Conservation (phyloP, 106 monocot genomes). For the Allium sativum region DNA sequence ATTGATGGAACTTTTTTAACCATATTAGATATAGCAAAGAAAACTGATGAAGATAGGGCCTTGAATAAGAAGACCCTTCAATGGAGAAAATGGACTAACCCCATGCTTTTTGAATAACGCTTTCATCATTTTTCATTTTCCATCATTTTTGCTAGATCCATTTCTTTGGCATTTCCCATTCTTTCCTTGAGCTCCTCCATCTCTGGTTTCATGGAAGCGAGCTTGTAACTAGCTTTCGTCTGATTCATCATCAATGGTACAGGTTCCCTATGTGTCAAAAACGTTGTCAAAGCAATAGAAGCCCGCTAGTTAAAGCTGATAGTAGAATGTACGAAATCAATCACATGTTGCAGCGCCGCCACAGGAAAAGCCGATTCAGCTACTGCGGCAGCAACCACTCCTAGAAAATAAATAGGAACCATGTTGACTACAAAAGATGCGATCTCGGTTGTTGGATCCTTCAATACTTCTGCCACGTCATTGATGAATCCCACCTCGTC, state of each 20-base stretch:
- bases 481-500: slow-evolving; percentile 36
- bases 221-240: slow-evolving; percentile 57
- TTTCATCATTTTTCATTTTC: no score
- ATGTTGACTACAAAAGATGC: slow-evolving; percentile 6
- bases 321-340: slow-evolving; percentile 57
- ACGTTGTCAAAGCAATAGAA: slow-evolving; percentile 62
- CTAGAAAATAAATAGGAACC: slow-evolving; percentile 24
- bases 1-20: no score
- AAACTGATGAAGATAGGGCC: no score
- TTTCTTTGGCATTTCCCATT: no score
- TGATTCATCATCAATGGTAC: slow-evolving; percentile 62
- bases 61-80: no score
- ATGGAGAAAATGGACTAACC: no score
- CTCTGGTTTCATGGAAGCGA: no score
- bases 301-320: slow-evolving; percentile 84
- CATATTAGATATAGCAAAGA: no score
- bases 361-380: slow-evolving; percentile 64
- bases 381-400: slow-evolving; percentile 71
- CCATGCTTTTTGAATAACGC: no score
- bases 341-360: slow-evolving; percentile 74
- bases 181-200: no score
- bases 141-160: no score
- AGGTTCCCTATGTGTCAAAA: slow-evolving; percentile 56
- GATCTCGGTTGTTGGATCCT: slow-evolving; percentile 26
- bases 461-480: slow-evolving; percentile 40